Conservation (phyloP, 208 protist species). For the Balamuthia mandrillaris region DNA sequence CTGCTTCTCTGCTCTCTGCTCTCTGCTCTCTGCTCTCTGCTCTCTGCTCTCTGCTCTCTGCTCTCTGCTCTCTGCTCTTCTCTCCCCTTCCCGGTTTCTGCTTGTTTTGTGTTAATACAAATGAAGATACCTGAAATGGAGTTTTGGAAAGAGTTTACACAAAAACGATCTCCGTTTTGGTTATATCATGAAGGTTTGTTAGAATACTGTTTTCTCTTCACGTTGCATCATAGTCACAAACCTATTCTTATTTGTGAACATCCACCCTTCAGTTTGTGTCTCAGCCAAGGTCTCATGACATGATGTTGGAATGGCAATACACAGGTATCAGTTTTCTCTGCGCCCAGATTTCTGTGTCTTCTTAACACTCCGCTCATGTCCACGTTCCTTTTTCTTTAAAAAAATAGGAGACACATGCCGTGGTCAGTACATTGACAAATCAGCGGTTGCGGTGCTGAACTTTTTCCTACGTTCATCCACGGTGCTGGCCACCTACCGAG, state of each 20-base stretch:
- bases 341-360: background rate
- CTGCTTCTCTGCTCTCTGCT: too few relatives aligned
- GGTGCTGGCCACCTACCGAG: conserved; percentile 49
- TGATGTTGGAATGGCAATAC: conserved; percentile 55
- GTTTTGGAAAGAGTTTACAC: conserved; percentile 53
- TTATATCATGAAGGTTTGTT: conserved; percentile 53
- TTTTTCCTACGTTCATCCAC: conserved; percentile 53
- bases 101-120: too few relatives aligned
- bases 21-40: too few relatives aligned
- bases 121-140: conserved; percentile 53
- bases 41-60: too few relatives aligned
- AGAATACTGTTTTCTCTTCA: too few relatives aligned
- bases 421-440: conserved; percentile 43
- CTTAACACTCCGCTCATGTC: background rate
- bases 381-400: background rate
- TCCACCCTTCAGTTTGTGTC: conserved; percentile 15
- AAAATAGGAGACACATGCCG: background rate
- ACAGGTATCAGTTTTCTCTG: background rate
- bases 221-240: too few relatives aligned
- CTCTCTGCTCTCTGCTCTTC: too few relatives aligned
- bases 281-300: conserved; percentile 28
- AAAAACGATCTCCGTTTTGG: conserved; percentile 52
- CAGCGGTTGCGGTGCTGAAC: conserved; percentile 47
- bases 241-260: background rate
- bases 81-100: too few relatives aligned